Base-by-base conservation (phyloP, 352 stramenopile species). In the Phytopythium oedochilum region DNA sequence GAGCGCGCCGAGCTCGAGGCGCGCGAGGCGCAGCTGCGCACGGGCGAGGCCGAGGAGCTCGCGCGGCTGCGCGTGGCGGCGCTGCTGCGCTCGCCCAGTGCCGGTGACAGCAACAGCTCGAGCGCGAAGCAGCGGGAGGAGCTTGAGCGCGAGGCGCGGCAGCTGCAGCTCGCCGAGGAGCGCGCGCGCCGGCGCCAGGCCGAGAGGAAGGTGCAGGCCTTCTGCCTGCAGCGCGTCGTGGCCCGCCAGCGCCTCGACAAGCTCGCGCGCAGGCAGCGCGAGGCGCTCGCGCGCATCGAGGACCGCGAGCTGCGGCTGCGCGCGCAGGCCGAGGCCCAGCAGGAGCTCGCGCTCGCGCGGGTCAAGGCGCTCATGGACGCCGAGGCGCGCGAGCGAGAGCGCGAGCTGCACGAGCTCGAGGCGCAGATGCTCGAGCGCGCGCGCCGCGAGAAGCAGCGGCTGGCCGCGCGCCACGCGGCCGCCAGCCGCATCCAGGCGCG, bases 301-400 rank as follows among this genome's bases (percentile, higher is more conserved):
- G 73, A 75, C 44, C 71, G 86, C 38, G 75, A 89, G 39, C 69
- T 89, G 55, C 64, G 76, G 9, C 53, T 79, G n/a, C 64, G 70
- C 10, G 52, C 91, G 20, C 73, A 76, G 55, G 71, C 75, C 0
- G 56, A 83, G 20, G 78, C 88, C 36, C 75, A 86, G 25, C 85
- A 92, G 36, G 81, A 92, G 53, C 59, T 89, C 46, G 79, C 75
- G 29, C 55, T 89, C 25, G 74, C 78, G 12, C 69, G 72, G 54
- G 61, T 90, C 18, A 84, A 91, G 39, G 65, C 64, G 9, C 61
- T 86, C 53, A 89, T 94, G 70, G 81, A 92, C 38, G 78, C 89
- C 15, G 81, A 94, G 20, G 73, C 73, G 9, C 59, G 81, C 5
- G 68, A 63, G 8, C 59, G 73, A 5, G 81, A 94, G 34, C 77